Conservation (phyloP, 306 rosid genomes). For the Castanea mollissima region DNA sequence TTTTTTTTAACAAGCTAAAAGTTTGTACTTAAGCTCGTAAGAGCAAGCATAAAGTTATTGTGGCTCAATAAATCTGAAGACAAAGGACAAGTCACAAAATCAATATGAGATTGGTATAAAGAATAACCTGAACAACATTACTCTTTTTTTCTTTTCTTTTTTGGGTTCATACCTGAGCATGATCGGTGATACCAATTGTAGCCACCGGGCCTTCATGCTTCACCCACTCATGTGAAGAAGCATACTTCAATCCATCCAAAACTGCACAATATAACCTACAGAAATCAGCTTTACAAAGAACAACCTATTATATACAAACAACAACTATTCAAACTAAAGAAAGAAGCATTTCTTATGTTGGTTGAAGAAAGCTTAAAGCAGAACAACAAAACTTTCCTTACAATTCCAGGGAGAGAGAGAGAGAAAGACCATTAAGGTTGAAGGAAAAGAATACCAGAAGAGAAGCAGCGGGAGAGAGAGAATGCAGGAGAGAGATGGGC, state of each 20-base stretch:
- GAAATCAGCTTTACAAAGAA: constrained; percentile 1
- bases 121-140: constrained; percentile 89
- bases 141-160: too few species aligned
- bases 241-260: constrained; percentile 90
- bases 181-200: constrained; percentile 84
- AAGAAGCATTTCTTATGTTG: not conserved
- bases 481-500: constrained; percentile 57
- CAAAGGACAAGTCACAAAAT: not conserved
- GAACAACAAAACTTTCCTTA: not conserved
- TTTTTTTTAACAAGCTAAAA: too few species aligned
- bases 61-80: not conserved
- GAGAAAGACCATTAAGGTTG: not conserved
- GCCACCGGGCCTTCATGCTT: constrained; percentile 92
- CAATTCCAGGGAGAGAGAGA: not conserved
- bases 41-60: not conserved
- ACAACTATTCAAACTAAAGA: not conserved
- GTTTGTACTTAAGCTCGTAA: too few species aligned
- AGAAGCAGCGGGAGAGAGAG: constrained; percentile 75
- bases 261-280: constrained; percentile 39
- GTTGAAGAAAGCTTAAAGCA: not conserved
- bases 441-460: constrained; percentile 48
- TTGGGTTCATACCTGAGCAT: constrained; percentile 50
- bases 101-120: not conserved
- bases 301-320: not conserved
- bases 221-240: constrained; percentile 97